Conservation (phyloP, 495 filamentous ascomycete species). For the Elasticomyces elasticus region DNA sequence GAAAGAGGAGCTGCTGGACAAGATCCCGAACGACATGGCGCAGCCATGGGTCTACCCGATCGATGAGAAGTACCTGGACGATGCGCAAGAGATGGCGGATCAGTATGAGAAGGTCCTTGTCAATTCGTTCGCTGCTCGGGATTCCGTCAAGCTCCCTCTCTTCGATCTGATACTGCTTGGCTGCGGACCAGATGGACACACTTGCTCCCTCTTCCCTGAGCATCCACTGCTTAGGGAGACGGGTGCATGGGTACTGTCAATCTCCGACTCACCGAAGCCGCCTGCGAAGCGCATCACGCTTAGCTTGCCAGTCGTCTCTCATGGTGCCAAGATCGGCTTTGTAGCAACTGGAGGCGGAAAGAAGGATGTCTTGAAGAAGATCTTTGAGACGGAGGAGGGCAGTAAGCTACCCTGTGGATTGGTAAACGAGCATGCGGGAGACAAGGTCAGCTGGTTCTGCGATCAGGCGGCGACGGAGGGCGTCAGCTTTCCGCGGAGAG, state of each 20-base stretch:
- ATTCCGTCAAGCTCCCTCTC: slow-evolving; percentile 54
- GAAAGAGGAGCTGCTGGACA: slow-evolving; percentile 76
- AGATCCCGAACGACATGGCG: slow-evolving; percentile 59
- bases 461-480: slow-evolving; percentile 74
- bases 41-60: slow-evolving; percentile 69
- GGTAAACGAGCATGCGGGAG: slow-evolving; percentile 71
- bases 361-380: slow-evolving; percentile 81
- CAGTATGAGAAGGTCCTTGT: slow-evolving; percentile 87
- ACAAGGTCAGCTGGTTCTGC: slow-evolving; percentile 91
- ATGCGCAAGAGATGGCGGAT: slow-evolving; percentile 86
- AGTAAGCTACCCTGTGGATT: slow-evolving; percentile 68
- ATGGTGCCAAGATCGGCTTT: slow-evolving; percentile 75
- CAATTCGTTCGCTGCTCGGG: slow-evolving; percentile 37
- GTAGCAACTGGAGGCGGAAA: slow-evolving; percentile 83
- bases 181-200: slow-evolving; percentile 92
- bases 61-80: slow-evolving; percentile 58
- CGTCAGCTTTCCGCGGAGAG: slow-evolving; percentile 63
- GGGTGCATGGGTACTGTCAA: slow-evolving; percentile 83
- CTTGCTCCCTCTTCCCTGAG: slow-evolving; percentile 89
- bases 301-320: slow-evolving; percentile 77
- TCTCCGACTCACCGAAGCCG: slow-evolving; percentile 89
- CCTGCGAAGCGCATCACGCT: slow-evolving; percentile 84
- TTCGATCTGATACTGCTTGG: slow-evolving; percentile 91
- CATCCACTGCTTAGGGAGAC: slow-evolving; percentile 79
- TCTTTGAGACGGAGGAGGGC: slow-evolving; percentile 73